A percentile compares a stretch with the other conserved stretches of the same genome.
phyloP scores from a whole-genome alignment of 148 eudicot genomes.

The Chenopodium suecicum region DNA sequence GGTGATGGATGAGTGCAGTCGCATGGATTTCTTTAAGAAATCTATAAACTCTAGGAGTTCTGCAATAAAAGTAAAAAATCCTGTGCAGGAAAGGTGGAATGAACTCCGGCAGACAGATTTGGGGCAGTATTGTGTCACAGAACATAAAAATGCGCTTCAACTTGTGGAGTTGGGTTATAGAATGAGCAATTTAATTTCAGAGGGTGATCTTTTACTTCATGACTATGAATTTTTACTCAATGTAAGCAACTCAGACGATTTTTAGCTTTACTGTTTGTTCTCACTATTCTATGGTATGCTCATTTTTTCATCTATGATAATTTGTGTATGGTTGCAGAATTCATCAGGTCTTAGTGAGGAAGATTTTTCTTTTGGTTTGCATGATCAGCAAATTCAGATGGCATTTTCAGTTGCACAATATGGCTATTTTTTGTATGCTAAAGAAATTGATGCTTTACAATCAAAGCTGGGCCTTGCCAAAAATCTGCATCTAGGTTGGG shows the following conservation, averaged over 20 bases:
- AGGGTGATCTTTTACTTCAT: conserved; percentile 63
- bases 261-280: background rate
- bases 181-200: conserved; percentile 72
- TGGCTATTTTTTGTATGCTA: conserved; percentile 70
- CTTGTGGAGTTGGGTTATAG: conserved; percentile 44
- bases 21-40: conserved; percentile 58
- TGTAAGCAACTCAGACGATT: conserved; percentile 8
- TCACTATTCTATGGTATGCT: conserved; percentile 5
- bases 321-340: conserved; percentile 46
- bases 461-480: conserved; percentile 40
- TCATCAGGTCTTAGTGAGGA: conserved; percentile 45
- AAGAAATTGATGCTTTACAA: conserved; percentile 49
- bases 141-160: conserved; percentile 47
- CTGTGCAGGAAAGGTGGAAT: conserved; percentile 75
- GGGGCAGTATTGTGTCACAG: conserved; percentile 41
- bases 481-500: conserved; percentile 53
- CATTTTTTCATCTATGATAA: conserved; percentile 19
- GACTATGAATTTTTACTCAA: conserved; percentile 45
- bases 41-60: conserved; percentile 36
- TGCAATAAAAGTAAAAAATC: conserved; percentile 30
- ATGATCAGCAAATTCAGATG: conserved; percentile 68
- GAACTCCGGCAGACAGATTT: conserved; percentile 57
- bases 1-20: conserved; percentile 90
- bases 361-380: conserved; percentile 49
- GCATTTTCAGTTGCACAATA: conserved; percentile 60